Conservation (phyloP, 345 rosid genomes). For the Eucalyptus tenuipes region DNA sequence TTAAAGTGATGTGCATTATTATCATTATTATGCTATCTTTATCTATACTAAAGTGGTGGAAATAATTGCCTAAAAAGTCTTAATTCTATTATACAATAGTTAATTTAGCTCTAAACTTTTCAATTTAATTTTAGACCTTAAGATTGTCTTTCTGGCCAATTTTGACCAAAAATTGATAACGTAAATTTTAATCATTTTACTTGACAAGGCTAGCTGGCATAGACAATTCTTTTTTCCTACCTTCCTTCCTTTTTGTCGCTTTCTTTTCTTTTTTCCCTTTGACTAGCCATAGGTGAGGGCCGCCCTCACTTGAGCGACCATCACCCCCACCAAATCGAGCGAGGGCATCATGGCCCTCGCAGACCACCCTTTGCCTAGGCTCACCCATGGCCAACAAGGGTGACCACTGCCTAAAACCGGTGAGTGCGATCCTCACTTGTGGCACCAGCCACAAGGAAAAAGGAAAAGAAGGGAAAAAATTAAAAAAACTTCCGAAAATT, state of each 20-base stretch:
- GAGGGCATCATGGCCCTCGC: neutral
- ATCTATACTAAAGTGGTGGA: too few species aligned
- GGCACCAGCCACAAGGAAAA: neutral
- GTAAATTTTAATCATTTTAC: fast-evolving
- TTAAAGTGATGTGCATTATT: too few species aligned
- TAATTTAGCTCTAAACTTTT: too few species aligned
- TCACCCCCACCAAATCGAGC: too few species aligned
- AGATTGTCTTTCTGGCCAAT: too few species aligned
- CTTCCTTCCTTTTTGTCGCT: fast-evolving
- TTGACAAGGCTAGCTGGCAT: neutral
- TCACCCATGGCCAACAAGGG: fast-evolving
- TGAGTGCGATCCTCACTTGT: neutral
- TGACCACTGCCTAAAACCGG: fast-evolving
- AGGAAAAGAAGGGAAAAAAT: neutral
- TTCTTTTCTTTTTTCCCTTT: too few species aligned
- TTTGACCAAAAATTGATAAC: neutral
- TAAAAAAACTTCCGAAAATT: too few species aligned
- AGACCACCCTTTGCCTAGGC: neutral
- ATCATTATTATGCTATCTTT: neutral
- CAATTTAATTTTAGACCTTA: too few species aligned
- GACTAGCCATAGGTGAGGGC: neutral
- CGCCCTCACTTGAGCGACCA: neutral
- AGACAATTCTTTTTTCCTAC: too few species aligned
- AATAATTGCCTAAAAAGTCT: too few species aligned
- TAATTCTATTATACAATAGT: too few species aligned